Percentiles rank a stretch among this genome's conserved stretches.
Evolutionary conservation across 352 stramenopile genomes (phyloP).

Genomic region (Phytophthora syringae): DNA sequence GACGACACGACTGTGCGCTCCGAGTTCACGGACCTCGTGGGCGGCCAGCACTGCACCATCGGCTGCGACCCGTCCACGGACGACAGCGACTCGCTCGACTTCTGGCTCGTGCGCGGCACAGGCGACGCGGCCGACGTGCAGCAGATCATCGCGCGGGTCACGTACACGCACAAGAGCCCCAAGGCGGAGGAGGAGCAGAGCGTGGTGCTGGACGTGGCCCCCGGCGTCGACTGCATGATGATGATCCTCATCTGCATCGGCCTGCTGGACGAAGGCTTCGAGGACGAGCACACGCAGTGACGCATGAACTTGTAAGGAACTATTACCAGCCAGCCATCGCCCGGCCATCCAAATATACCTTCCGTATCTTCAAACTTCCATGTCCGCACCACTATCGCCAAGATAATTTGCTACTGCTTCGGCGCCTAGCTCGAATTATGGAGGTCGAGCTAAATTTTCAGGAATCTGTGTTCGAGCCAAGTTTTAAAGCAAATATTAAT

Average conservation of each 20-base stretch:
- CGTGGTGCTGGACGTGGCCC: conserved; percentile 39
- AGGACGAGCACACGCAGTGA: conserved; percentile 33
- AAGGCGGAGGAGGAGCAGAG: conserved; percentile 27
- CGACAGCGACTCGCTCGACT: conserved; percentile 30
- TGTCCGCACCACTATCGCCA: conserved; percentile 2
- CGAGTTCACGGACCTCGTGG: conserved; percentile 47
- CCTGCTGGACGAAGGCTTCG: conserved; percentile 39
- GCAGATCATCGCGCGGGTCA: conserved; percentile 38
- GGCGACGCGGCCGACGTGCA: conserved; percentile 34
- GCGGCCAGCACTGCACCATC: conserved; percentile 37
- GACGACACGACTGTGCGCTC: conserved; percentile 35
- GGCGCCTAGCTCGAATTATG: not conserved
- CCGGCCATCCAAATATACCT: conserved; percentile 14
- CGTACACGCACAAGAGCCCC: conserved; percentile 33
- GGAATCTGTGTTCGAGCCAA: too few relatives aligned
- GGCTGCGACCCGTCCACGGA: conserved; percentile 33
- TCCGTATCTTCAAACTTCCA: conserved; percentile 6
- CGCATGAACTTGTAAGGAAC: not conserved
- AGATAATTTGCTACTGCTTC: conserved; percentile 11
- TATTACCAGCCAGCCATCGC: too few relatives aligned
- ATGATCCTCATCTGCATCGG: conserved; percentile 52
- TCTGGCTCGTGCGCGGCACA: conserved; percentile 45
- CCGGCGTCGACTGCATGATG: conserved; percentile 48
- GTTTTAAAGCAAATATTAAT: too few relatives aligned
- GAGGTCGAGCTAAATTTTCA: too few relatives aligned